Evolutionary conservation across 31 red algal genomes (phyloP).

Genomic region (Odonthalia washingtoniensis): DNA sequence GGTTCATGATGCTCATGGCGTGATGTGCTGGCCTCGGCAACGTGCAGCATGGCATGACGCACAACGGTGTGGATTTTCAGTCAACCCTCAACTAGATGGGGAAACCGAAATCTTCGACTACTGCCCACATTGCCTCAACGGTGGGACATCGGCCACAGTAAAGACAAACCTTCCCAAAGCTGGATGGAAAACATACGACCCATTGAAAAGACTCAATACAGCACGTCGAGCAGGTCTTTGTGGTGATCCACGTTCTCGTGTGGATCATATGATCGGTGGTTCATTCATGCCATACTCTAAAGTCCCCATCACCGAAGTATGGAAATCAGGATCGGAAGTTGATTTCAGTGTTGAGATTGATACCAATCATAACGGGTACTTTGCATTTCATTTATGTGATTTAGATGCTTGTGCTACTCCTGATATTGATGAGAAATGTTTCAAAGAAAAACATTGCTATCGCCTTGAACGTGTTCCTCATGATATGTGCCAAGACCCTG

Average conservation of each 20-base stretch:
- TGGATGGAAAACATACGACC: constrained; percentile 68
- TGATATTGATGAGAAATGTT: constrained; percentile 55
- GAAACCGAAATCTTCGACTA: constrained; percentile 52
- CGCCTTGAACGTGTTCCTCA: constrained; percentile 63
- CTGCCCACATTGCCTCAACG: constrained; percentile 84
- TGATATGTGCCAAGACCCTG: constrained; percentile 52
- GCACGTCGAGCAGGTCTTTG: constrained; percentile 60
- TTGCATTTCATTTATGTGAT: constrained; percentile 78
- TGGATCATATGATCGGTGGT: constrained; percentile 68
- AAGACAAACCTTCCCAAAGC: constrained; percentile 43
- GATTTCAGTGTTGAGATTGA: constrained; percentile 68
- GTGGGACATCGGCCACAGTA: constrained; percentile 64
- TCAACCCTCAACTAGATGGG: too few relatives aligned
- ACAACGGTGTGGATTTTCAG: too few relatives aligned
- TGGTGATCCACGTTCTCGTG: constrained; percentile 57
- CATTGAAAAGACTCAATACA: constrained; percentile 38
- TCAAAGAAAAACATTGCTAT: constrained; percentile 59
- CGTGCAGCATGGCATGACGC: too few relatives aligned
- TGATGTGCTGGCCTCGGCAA: too few relatives aligned
- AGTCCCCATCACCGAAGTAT: constrained; percentile 52
- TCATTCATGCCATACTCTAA: constrained; percentile 58
- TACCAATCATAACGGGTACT: constrained; percentile 80
- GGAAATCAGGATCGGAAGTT: constrained; percentile 42
- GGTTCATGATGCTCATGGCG: too few relatives aligned
- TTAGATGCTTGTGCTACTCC: constrained; percentile 44